Evolutionary conservation across 2,329 filamentous ascomycete genomes (phyloP), one percentile per base, ranked within the genome.

Genomic region (Pestalotiopsis sp.): DNA sequence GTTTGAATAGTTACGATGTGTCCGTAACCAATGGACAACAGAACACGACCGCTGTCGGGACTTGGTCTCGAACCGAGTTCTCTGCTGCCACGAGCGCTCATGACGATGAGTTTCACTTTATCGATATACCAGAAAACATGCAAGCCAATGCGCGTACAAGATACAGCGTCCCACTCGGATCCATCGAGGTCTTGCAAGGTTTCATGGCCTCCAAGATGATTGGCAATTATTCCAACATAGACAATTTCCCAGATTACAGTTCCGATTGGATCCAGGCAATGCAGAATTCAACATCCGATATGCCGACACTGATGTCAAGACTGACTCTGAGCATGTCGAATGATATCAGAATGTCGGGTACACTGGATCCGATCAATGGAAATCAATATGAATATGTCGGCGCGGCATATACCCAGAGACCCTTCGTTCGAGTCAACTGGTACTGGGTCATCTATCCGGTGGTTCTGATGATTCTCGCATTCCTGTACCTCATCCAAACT

Each of bases 201-300:
- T 82, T 83, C 68, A 78, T 80, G 73, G 71, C 77, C 12, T 70
- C 70, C 2, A 67, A 81, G 36, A 77, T 77, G 4, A 67, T 70
- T 36, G 79, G 80, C 13, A 78, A 75, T 20, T 78, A 76, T 61
- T 75, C 76, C 41, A 74, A 73, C n/a, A 70, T 74, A 14, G 72
- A 72, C 12, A 75, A 72, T 17, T 68, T 69, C 1, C 66, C 79
- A 52, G 74, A 75, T 62, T 80, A 80, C 67, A 79, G 79, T 7
- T 81, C 79, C 2, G 80, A 82, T 69, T 81, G 79, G 80, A 71
- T 76, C 63, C 77, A 81, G 66, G 79, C 79, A 4, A 78, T 82
- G 70, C 79, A 78, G 69, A 77, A 78, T 62, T 76, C 79, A 4
- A 74, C 76, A 13, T 61, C 72, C 11, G 74, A 79, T 63, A 73